phyloP scores from a whole-genome alignment of 352 stramenopile species.

The Phytophthora pisi region DNA sequence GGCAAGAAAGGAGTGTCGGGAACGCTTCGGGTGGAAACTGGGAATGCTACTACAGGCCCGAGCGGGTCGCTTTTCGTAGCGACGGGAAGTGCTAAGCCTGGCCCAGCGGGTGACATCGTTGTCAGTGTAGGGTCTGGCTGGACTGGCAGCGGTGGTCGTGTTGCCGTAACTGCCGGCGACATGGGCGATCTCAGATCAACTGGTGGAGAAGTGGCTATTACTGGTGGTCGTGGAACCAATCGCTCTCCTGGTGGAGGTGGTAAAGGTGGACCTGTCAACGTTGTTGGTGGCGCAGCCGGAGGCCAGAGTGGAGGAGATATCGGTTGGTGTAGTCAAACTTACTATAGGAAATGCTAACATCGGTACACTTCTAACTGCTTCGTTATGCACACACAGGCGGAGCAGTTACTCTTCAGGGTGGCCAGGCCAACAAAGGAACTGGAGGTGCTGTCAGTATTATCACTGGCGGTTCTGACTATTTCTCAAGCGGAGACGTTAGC shows the following conservation, averaged over 20 bases:
- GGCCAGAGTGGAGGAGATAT: constrained; percentile 48
- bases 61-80: constrained; percentile 78
- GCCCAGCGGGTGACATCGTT: constrained; percentile 77
- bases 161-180: constrained; percentile 72
- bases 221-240: constrained; percentile 54
- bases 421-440: constrained; percentile 47
- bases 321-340: constrained; percentile 33
- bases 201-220: constrained; percentile 59
- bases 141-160: constrained; percentile 81
- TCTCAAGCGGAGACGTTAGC: constrained; percentile 59
- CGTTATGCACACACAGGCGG: constrained; percentile 34
- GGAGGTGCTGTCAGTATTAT: constrained; percentile 59
- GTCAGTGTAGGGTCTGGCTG: constrained; percentile 84
- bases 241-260: constrained; percentile 50
- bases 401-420: constrained; percentile 52
- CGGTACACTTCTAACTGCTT: background rate
- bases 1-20: constrained; percentile 85
- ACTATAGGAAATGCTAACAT: background rate
- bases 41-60: constrained; percentile 62
- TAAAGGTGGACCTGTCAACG: constrained; percentile 59
- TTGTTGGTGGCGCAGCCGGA: constrained; percentile 62
- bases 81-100: constrained; percentile 77
- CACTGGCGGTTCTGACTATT: constrained; percentile 46
- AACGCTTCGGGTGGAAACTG: constrained; percentile 69
- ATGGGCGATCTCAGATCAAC: constrained; percentile 45